phyloP scores from a whole-genome alignment of 2,329 filamentous ascomycete genomes.

The Aspergillus caelatus region DNA sequence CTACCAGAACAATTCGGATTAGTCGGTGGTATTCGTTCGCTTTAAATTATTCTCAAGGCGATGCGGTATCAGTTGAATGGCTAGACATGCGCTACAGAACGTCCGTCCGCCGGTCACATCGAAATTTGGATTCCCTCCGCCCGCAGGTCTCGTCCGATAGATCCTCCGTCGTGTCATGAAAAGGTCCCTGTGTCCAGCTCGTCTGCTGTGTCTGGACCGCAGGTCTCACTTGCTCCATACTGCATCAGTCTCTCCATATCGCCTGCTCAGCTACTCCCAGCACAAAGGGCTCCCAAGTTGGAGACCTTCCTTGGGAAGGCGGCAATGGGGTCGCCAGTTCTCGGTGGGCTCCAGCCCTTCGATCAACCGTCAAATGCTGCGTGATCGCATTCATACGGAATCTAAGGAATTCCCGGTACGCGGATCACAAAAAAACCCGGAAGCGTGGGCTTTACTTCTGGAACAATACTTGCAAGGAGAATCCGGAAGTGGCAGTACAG shows the following conservation, averaged over 20 bases:
- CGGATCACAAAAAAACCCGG: conserved; percentile 23
- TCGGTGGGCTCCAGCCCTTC: conserved; percentile 18
- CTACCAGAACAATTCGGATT: not conserved
- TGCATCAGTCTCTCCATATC: conserved; percentile 13
- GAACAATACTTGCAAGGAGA: conserved; percentile 35
- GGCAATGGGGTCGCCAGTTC: conserved; percentile 27
- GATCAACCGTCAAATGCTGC: conserved; percentile 25
- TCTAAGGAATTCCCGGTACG: conserved; percentile 20
- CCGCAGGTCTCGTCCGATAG: conserved; percentile 27
- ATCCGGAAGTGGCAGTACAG: conserved; percentile 11
- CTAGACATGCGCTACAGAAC: conserved; percentile 33
- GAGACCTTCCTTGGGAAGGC: conserved; percentile 13
- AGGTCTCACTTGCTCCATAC: conserved; percentile 23
- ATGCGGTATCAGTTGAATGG: conserved; percentile 21
- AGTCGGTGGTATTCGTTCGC: not conserved
- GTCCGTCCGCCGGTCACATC: conserved; percentile 24
- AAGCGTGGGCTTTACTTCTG: conserved; percentile 39
- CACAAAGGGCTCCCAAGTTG: conserved; percentile 10
- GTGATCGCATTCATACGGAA: conserved; percentile 13
- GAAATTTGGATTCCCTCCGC: conserved; percentile 33
- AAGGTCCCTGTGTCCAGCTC: conserved; percentile 41
- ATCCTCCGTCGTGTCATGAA: conserved; percentile 45
- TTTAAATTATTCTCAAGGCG: not conserved
- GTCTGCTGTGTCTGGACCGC: conserved; percentile 38
- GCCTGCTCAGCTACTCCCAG: conserved; percentile 12